A percentile compares a stretch with the other conserved stretches of the same genome.
phyloP scores from a whole-genome alignment of 495 filamentous ascomycete genomes.

The Hypoxylon lienhwacheense region DNA sequence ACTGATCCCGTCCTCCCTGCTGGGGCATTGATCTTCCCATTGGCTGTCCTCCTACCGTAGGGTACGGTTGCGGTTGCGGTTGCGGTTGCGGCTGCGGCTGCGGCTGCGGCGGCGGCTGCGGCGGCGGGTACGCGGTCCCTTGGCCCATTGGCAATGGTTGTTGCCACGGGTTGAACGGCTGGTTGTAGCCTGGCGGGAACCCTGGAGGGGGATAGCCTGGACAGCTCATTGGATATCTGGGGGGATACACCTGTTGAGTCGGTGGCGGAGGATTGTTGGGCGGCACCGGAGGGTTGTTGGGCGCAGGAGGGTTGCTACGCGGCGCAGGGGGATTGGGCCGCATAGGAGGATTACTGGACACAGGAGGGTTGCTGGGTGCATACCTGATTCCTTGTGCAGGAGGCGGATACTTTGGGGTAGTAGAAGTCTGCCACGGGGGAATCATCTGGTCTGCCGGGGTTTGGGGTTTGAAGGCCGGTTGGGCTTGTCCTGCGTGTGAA shows the following conservation, averaged over 20 bases:
- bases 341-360: too few relatives aligned
- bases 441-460: background rate
- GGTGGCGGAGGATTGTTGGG: background rate
- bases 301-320: background rate
- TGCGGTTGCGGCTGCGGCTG: too few relatives aligned
- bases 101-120: too few relatives aligned
- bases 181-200: background rate
- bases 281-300: background rate
- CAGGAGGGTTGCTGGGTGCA: too few relatives aligned
- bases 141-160: too few relatives aligned
- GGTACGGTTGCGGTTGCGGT: too few relatives aligned
- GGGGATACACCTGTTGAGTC: background rate
- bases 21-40: too few relatives aligned
- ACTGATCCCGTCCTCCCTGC: too few relatives aligned
- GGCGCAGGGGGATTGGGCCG: background rate
- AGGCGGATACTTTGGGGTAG: background rate
- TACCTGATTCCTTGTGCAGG: too few relatives aligned
- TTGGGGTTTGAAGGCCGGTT: background rate
- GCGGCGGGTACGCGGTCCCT: too few relatives aligned
- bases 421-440: background rate
- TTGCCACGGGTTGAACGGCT: too few relatives aligned
- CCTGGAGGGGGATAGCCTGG: background rate
- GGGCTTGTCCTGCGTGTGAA: background rate
- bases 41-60: too few relatives aligned
- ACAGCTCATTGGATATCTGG: background rate